Evolutionary conservation across 2,329 filamentous ascomycete genomes (phyloP), one percentile per base, ranked within the genome.

Genomic region (Fonsecaea monophora): DNA sequence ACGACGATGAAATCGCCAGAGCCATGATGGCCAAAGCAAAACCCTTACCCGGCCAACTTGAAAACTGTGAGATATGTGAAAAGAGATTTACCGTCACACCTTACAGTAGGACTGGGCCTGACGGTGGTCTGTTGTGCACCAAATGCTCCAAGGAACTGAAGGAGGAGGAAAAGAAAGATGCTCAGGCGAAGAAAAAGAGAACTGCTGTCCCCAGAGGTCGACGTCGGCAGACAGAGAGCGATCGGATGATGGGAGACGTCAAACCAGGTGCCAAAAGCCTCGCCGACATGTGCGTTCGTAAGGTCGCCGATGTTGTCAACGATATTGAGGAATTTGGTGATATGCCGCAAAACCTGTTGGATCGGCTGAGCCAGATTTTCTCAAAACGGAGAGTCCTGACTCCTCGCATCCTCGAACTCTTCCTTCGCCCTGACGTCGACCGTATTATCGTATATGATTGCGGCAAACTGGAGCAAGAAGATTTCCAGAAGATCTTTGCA

Each of bases 61-160:
- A 91, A 70, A 94, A 97, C 71, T 98, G 94, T 76, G 92, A 91
- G 69, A 81, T 89, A 2, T 98, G 94, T 77, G 84, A 86, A 53
- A 96, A 95, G 69, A 89, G 93, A 42, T 98, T 98, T 75, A 97
- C 92, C 0, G 94, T 98, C 30, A 97, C 94, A 0, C 86, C 92
- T 0, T 97, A 97, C 80, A 93, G 90, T 69, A 90, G 92, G 71
- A 86, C 89, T 34, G 92, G 91, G 0, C 90, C 92, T 0, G 84
- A 90, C n/a, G 94, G 94, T 3, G 92, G 92, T 15, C 82, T 98
- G n/a, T 82, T 97, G 1, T 98, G 94, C 76, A 84, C 85, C 3
- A 88, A 91, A 25, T 98, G 94, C 74, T 90, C 92, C 25, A 93
- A 90, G 73, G 87, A 92, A 68, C 78, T 91, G 59, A 86, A 86